These are phyloP conservation scores for Tripidium arundinaceum DNA, from an alignment of 202 grass and related monocot genomes.

Conservation along the genomic window DNA sequence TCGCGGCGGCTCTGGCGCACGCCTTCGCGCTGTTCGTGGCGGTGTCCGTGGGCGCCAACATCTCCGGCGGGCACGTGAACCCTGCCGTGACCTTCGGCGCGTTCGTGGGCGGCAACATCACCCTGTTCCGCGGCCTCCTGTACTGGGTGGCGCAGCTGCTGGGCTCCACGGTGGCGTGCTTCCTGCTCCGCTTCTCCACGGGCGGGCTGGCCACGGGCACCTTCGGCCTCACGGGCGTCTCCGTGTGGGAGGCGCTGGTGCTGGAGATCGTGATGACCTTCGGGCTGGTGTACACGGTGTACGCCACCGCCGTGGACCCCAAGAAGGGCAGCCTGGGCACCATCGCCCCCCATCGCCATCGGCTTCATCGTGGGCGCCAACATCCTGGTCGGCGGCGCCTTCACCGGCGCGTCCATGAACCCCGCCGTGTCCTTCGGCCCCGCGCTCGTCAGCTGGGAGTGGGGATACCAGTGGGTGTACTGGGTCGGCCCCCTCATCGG, in stretches of 20 bases:
- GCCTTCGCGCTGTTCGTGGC: constrained; percentile 88
- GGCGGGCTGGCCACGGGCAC: constrained; percentile 57
- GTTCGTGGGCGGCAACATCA: constrained; percentile 89
- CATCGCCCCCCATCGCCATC: constrained; percentile 80
- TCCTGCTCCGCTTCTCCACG: constrained; percentile 74
- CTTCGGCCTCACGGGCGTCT: constrained; percentile 62
- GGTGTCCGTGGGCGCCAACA: constrained; percentile 79
- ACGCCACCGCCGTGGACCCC: constrained; percentile 79
- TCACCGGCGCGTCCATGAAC: constrained; percentile 90
- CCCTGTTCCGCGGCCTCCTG: constrained; percentile 72
- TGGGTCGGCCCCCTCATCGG: constrained; percentile 87
- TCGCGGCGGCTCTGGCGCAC: constrained; percentile 64
- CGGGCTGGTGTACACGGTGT: constrained; percentile 93
- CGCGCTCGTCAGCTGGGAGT: constrained; percentile 81
- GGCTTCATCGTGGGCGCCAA: constrained; percentile 91
- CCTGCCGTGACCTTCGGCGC: constrained; percentile 85
- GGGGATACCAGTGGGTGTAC: constrained; percentile 84
- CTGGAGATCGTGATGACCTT: constrained; percentile 96
- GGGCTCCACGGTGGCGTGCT: constrained; percentile 69
- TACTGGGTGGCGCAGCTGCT: constrained; percentile 91
- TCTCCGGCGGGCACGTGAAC: constrained; percentile 98
- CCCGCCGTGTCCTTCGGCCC: constrained; percentile 93
- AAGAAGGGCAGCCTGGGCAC: constrained; percentile 79
- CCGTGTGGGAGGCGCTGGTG: constrained; percentile 53
- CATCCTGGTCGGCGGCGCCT: constrained; percentile 77